Conservation (phyloP, 768 basidiomycete genomes). For the Cubamyces sp. region DNA sequence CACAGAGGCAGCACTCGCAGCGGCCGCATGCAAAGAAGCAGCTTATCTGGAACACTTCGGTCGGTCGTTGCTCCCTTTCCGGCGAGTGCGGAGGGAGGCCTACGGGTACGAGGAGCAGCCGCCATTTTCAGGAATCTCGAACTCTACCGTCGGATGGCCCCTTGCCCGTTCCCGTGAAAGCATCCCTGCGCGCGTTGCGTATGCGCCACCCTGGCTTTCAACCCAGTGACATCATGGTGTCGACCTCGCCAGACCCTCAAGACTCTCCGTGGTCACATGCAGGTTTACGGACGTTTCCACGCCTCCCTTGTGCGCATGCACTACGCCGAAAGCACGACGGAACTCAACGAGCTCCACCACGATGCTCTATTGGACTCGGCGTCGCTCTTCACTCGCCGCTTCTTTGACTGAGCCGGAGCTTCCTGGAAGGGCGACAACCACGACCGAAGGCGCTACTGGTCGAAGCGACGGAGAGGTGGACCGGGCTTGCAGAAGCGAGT, state of each 20-base stretch:
- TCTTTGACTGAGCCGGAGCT: constrained; percentile 47
- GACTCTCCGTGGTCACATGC: constrained; percentile 38
- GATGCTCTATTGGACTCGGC: constrained; percentile 44
- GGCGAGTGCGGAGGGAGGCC: constrained; percentile 44
- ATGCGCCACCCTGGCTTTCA: constrained; percentile 51
- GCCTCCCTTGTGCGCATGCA: constrained; percentile 53
- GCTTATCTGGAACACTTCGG: constrained; percentile 54
- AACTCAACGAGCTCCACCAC: constrained; percentile 50
- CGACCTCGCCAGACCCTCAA: constrained; percentile 50
- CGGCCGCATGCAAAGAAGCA: constrained; percentile 52
- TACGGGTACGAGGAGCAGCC: constrained; percentile 51
- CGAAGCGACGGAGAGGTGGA: constrained; percentile 33
- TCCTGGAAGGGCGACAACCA: constrained; percentile 57
- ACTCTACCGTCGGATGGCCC: constrained; percentile 50
- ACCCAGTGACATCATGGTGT: constrained; percentile 52
- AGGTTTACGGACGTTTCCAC: constrained; percentile 44
- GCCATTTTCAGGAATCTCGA: constrained; percentile 44
- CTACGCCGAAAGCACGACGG: constrained; percentile 48
- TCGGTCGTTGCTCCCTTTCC: constrained; percentile 49
- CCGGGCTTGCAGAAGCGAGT: constrained; percentile 26
- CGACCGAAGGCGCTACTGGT: constrained; percentile 50
- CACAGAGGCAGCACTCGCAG: constrained; percentile 46
- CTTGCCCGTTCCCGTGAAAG: constrained; percentile 50
- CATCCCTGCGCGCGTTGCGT: constrained; percentile 45
- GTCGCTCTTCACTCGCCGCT: constrained; percentile 42